Evolutionary conservation across 75 land plant genomes (phyloP), one percentile per base, ranked within the genome.

Genomic region (Isoetes taiwanensis): DNA sequence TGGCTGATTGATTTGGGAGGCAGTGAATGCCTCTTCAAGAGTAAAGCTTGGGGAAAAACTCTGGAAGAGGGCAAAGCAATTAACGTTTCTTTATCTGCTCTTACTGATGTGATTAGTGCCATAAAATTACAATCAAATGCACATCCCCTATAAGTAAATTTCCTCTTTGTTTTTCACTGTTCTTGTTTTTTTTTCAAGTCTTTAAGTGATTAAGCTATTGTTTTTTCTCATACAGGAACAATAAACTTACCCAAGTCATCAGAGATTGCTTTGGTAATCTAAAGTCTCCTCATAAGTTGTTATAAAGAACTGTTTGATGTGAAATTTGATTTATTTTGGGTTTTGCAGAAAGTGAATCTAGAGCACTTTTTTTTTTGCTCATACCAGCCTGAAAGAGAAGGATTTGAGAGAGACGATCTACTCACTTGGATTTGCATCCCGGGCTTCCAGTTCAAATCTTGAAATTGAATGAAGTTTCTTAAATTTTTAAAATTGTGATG

Each of bases 1-100:
- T 89, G 96, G 96, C 70, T 89, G 80, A 71, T 85, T 28, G 96
- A 89, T 73, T 83, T 89, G 24, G 96, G 96, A 41, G 91, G 96
- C 34, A 85, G 86, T 64, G 96, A 89, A 42, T 62, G 96, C 11
- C 53, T 85, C 20, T 46, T 82, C 19, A 89, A 85, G 61, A 89
- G 86, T 16, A 69, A 78, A 53, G 91, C 96, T 8, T 70, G 56
- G 43, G 96, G 96, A 24, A 73, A 66, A 37, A 77, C 75, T 42
- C 57, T 85, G 16, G 86, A 89, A 34, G 96, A 89, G 56, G 96
- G 96, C 14, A 73, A 76, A 27, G 83, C 91, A 17, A 89, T 89
- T 28, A 89, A 89, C 78, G 78, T 89, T 12, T 85, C 91, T 1
- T 78, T 89, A 59, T 81, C 96, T 10, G 90, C 96, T 34, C 74